Evolutionary conservation across 345 rosid genomes (phyloP).

Genomic region (Orychophragmus violaceus): DNA sequence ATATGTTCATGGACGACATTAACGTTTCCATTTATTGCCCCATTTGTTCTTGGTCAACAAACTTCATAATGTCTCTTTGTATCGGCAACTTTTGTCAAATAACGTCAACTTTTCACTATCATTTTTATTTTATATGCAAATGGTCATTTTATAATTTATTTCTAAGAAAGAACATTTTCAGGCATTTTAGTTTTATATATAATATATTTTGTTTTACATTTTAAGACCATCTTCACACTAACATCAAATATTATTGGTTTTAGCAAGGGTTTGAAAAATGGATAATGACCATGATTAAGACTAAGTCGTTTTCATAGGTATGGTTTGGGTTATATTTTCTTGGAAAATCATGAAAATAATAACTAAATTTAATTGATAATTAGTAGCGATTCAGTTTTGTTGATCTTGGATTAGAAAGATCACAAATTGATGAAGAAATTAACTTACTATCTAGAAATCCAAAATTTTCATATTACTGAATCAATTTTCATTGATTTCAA

Average conservation of each 20-base stretch:
- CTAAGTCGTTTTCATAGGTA: slow-evolving; percentile 65
- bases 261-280: slow-evolving; percentile 73
- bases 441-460: background rate
- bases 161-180: background rate
- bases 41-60: slow-evolving; percentile 10
- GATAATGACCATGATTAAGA: slow-evolving; percentile 16
- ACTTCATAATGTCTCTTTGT: slow-evolving; percentile 4
- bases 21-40: slow-evolving; percentile 8
- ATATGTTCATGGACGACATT: background rate
- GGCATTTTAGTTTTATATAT: background rate
- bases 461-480: background rate
- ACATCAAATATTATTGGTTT: slow-evolving; percentile 28
- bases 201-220: background rate
- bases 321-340: slow-evolving; percentile 43
- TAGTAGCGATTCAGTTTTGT: slow-evolving; percentile 26
- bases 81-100: slow-evolving; percentile 1
- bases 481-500: background rate
- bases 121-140: background rate
- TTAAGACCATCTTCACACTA: background rate
- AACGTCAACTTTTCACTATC: background rate
- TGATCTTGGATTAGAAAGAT: slow-evolving; percentile 24
- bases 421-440: background rate
- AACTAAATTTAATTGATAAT: slow-evolving; percentile 6
- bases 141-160: background rate
- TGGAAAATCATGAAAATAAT: slow-evolving; percentile 27